Evolutionary conservation across 352 stramenopile genomes (phyloP).

Genomic region (Pythium aphanidermatum): DNA sequence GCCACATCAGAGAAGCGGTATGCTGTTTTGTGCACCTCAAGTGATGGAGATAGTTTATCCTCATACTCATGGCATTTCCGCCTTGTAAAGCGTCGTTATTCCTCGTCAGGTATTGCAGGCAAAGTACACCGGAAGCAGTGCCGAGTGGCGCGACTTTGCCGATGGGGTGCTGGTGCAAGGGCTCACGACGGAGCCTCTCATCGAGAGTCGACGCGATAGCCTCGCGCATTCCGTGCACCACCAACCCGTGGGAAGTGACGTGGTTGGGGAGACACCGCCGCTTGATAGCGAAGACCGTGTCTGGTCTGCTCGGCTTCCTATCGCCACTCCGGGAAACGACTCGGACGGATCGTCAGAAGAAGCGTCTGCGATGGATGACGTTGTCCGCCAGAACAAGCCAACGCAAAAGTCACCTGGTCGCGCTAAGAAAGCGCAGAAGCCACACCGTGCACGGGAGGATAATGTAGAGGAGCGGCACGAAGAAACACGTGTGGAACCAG

Average conservation of each 20-base stretch:
- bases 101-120: slow-evolving; percentile 18
- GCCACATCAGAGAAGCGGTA: slow-evolving; percentile 1
- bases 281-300: slow-evolving; percentile 16
- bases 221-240: not conserved
- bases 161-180: slow-evolving; percentile 6
- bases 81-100: slow-evolving; percentile 14
- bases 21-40: too few relatives aligned
- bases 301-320: slow-evolving; percentile 21
- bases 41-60: not conserved
- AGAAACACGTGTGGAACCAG: too few relatives aligned
- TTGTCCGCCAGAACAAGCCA: slow-evolving; percentile 16
- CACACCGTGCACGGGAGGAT: too few relatives aligned
- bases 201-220: slow-evolving; percentile 15
- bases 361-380: slow-evolving; percentile 18
- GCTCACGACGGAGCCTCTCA: slow-evolving; percentile 10
- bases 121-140: slow-evolving; percentile 7
- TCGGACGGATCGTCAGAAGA: slow-evolving; percentile 12
- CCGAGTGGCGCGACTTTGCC: slow-evolving; percentile 16
- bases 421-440: slow-evolving; percentile 5
- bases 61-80: not conserved
- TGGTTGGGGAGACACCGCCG: slow-evolving; percentile 21
- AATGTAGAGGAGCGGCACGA: too few relatives aligned
- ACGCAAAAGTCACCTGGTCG: slow-evolving; percentile 11
- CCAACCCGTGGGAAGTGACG: too few relatives aligned
- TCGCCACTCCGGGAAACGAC: slow-evolving; percentile 11